Percentiles rank a stretch among this genome's conserved stretches.
Conservation (phyloP, 2,329 filamentous ascomycete genomes). For the Verticillium tricorpus region DNA sequence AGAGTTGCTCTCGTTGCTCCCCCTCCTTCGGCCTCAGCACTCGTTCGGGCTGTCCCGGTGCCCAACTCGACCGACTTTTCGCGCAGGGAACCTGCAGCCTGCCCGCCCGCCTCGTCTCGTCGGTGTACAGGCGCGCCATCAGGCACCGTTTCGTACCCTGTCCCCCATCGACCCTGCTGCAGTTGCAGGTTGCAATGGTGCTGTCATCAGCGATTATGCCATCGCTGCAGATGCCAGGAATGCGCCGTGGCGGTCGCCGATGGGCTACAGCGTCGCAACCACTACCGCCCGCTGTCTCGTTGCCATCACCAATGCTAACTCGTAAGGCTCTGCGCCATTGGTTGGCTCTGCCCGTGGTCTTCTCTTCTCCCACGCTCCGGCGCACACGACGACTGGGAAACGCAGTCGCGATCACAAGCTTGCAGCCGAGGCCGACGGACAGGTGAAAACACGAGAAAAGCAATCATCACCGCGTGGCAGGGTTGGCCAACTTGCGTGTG, state of each 20-base stretch:
- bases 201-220: neutral
- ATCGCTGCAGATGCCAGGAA: neutral
- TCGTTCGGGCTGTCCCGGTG: neutral
- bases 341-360: neutral
- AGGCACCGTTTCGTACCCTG: neutral
- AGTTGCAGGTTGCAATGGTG: neutral
- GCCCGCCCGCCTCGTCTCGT: neutral
- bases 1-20: neutral
- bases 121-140: neutral
- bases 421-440: neutral
- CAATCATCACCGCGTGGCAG: neutral
- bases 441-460: neutral
- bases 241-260: neutral
- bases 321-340: neutral
- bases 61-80: neutral
- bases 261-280: neutral
- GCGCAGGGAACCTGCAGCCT: neutral
- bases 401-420: neutral
- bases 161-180: neutral
- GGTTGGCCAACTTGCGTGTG: neutral
- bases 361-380: neutral
- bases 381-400: neutral
- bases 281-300: neutral
- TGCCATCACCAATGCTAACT: neutral
- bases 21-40: neutral